Evolutionary conservation across 2,329 filamentous ascomycete species (phyloP).

Genomic region (Arthrobotrys iridis): DNA sequence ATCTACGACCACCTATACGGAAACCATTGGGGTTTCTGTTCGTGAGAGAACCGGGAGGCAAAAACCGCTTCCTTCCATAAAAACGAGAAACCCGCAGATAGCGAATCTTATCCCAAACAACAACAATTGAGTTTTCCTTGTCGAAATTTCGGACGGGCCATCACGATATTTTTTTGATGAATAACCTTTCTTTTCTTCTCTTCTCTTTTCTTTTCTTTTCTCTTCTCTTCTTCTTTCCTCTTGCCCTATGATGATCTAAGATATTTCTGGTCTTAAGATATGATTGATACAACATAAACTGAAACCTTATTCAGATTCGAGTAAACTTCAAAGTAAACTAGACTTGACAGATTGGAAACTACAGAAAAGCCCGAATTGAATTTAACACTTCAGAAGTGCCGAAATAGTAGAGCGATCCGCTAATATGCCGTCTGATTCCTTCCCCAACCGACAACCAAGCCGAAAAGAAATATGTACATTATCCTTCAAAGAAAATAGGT

Average conservation of each 20-base stretch:
- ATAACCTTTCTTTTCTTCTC: not conserved
- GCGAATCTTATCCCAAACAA: slow-evolving; percentile 1
- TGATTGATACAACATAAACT: too few relatives aligned
- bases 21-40: not conserved
- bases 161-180: not conserved
- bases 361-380: not conserved
- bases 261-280: slow-evolving; percentile 9
- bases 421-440: slow-evolving; percentile 17
- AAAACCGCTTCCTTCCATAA: not conserved
- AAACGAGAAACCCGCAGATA: not conserved
- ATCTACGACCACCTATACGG: slow-evolving; percentile 18
- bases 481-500: slow-evolving; percentile 21
- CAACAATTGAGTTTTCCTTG: not conserved
- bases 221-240: too few relatives aligned
- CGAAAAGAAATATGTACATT: slow-evolving; percentile 23
- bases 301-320: not conserved
- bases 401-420: slow-evolving; percentile 17
- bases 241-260: slow-evolving; percentile 13
- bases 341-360: not conserved
- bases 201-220: too few relatives aligned
- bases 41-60: not conserved
- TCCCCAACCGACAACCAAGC: slow-evolving; percentile 10
- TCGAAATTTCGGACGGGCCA: not conserved
- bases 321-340: not conserved
- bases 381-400: slow-evolving; percentile 3